Base-by-base conservation (phyloP, 495 filamentous ascomycete species). In the Xylaria palmicola region DNA sequence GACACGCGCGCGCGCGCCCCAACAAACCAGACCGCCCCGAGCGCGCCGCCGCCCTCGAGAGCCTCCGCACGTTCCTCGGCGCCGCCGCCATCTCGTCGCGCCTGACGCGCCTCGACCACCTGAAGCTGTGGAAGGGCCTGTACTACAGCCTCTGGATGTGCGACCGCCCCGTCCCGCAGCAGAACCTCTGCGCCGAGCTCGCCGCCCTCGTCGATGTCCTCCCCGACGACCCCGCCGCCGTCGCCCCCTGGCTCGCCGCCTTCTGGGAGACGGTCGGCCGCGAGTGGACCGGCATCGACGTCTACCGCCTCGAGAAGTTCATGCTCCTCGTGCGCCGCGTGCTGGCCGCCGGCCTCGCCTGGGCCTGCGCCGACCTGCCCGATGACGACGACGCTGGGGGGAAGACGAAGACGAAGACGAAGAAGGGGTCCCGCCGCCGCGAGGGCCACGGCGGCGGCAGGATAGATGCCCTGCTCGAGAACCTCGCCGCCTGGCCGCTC, bases 91-190 rank as follows among this genome's bases (percentile, higher is more conserved):
- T 74, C 45, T 62, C 75, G 47, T 64, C 73, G 1, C 65, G 70
- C 22, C 85, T 98, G 56, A 78, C 84, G 13, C 79, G 86, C 19
- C 74, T 95, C 64, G 93, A 98, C 50, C 79, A 90, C 32, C 81
- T 95, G 56, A 97, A 97, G 77, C 82, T 98, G 62, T 97, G 93
- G 92, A 97, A 96, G 75, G 94, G 93, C 36, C 85, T 98, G 24
- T 98, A 95, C 79, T 98, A 89, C 83, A 94, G 92, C 76, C 85
- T 97, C 73, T 97, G 91, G 88, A 93, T 96, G 88, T 91, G 88
- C 72, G 93, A 97, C 77, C 90, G 90, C 50, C 88, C 92, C 19
- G 79, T 88, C 60, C 86, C 89, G 10, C 93, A 97, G 80, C 93
- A 96, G 82, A 85, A 83, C 32, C 88, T 98, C 49, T 86, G 87